Evolutionary conservation across 2,329 filamentous ascomycete genomes (phyloP).

Genomic region (Fusarium foetens): DNA sequence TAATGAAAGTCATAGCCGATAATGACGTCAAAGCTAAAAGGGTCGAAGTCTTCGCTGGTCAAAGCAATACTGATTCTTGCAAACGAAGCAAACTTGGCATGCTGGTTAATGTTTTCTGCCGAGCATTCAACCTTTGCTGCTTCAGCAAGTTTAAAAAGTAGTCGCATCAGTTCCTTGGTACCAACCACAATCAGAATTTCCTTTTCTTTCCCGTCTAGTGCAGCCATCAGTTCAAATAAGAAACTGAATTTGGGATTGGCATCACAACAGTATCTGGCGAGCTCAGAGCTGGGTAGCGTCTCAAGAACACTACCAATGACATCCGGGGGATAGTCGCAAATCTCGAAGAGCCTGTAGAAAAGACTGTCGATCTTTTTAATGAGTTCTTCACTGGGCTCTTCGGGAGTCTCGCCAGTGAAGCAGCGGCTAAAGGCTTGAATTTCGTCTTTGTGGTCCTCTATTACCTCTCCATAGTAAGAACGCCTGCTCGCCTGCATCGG

Average conservation of each 20-base stretch:
- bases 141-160: conserved; percentile 62
- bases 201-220: conserved; percentile 55
- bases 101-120: conserved; percentile 47
- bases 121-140: conserved; percentile 51
- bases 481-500: conserved; percentile 65
- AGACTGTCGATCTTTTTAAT: conserved; percentile 61
- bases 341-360: conserved; percentile 61
- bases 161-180: conserved; percentile 59
- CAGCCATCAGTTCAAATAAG: conserved; percentile 59
- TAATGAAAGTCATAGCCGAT: conserved; percentile 63
- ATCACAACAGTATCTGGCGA: conserved; percentile 64
- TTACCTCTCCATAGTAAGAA: conserved; percentile 61
- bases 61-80: conserved; percentile 57
- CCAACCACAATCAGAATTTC: conserved; percentile 65
- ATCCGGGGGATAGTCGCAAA: conserved; percentile 68
- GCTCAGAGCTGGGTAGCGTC: conserved; percentile 52
- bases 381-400: conserved; percentile 53
- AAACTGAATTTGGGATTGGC: conserved; percentile 71
- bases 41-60: conserved; percentile 52
- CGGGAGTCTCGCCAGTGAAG: conserved; percentile 54
- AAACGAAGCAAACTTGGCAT: conserved; percentile 47
- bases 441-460: conserved; percentile 56
- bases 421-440: conserved; percentile 58
- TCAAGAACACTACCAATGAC: conserved; percentile 56
- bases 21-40: conserved; percentile 59